Evolutionary conservation across 2,329 filamentous ascomycete species (phyloP), one percentile per base, ranked within the genome.

Genomic region (Periconia digitata): DNA sequence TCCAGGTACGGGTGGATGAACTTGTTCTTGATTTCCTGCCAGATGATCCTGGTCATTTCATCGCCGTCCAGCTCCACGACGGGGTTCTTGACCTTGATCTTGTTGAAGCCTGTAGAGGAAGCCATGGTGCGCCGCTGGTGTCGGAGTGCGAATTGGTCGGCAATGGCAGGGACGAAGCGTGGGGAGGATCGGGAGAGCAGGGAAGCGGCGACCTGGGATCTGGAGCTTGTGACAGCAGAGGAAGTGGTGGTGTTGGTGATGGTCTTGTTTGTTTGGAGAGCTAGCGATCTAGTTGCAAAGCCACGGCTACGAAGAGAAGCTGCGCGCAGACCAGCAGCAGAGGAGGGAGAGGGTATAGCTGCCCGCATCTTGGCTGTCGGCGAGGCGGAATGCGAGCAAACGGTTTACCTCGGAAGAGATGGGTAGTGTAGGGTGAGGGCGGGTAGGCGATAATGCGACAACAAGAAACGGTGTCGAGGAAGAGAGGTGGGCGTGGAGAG

Each of bases 61-160:
- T 86, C 84, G 69, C 92, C 92, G 73, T 97, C 92, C 67, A 97
- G 84, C 80, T 97, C 94, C 74, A 99, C 94, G 72, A 99, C 86
- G 59, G 94, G 94, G 77, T 96, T 97, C 85, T 95, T 92, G 80
- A 99, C 94, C 84, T 95, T 94, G 83, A 97, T 97, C 87, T 97
- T 99, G 69, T 83, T 79, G 83, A 96, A 96, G 85, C 96, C 96
- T 65, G 82, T 78, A 39, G 54, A 53, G 29, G 59, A 65, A 44
- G 67, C 59, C 67, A 71, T 72, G 45, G 56, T 69, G 55, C 60
- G 56, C 53, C 60, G 58, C 51, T 58, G 61, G 47, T 34, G 32
- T 48, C 35, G 16, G 40, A 4, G 35, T 24, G 35, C 23, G 40
- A 38, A 15, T 23, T 10, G 23, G 41, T 42, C 17, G 27, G 42